These are phyloP conservation scores for Cladorrhinum sp. DNA, from an alignment of 2,329 filamentous ascomycete genomes.

Conservation along the genomic window DNA sequence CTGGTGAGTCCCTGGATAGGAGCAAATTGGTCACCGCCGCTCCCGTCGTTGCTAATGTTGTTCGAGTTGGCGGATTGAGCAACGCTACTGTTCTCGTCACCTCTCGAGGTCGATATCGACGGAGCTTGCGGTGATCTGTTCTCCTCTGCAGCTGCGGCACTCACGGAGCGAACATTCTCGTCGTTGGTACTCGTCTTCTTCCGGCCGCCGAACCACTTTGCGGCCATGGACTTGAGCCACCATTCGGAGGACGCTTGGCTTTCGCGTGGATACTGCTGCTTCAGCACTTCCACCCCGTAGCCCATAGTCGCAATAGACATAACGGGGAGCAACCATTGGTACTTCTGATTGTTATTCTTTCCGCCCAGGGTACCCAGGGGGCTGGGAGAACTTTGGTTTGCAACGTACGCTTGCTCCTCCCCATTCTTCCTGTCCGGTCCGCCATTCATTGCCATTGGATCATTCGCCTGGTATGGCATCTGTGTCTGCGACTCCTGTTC, in stretches of 20 bases:
- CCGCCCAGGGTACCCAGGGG: background rate
- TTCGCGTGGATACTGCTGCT: slow-evolving; percentile 12
- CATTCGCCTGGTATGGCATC: slow-evolving; percentile 9
- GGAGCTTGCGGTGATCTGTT: background rate
- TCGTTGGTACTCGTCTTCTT: slow-evolving; percentile 3
- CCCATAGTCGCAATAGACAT: slow-evolving; percentile 18
- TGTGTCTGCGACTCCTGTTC: background rate
- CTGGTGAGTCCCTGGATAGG: background rate
- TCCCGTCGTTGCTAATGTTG: background rate
- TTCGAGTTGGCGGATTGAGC: too few relatives aligned
- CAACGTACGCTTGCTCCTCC: background rate
- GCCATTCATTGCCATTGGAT: slow-evolving; percentile 9
- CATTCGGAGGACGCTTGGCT: slow-evolving; percentile 1
- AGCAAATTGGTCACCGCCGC: background rate
- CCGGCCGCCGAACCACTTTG: slow-evolving; percentile 7
- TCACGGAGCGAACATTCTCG: background rate
- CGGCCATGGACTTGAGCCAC: slow-evolving; percentile 2
- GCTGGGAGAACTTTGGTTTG: background rate
- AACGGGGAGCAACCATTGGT: slow-evolving; percentile 18
- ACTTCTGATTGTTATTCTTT: slow-evolving; percentile 10
- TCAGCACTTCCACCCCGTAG: slow-evolving; percentile 12
- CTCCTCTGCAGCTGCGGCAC: background rate
- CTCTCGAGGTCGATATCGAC: background rate
- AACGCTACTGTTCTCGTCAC: background rate
- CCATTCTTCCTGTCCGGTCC: background rate